Percentiles rank a stretch among this genome's conserved stretches.
These are phyloP conservation scores for Saccharomycopsis sp. DNA, from an alignment of 805 yeast genomes.

Conservation along the genomic window DNA sequence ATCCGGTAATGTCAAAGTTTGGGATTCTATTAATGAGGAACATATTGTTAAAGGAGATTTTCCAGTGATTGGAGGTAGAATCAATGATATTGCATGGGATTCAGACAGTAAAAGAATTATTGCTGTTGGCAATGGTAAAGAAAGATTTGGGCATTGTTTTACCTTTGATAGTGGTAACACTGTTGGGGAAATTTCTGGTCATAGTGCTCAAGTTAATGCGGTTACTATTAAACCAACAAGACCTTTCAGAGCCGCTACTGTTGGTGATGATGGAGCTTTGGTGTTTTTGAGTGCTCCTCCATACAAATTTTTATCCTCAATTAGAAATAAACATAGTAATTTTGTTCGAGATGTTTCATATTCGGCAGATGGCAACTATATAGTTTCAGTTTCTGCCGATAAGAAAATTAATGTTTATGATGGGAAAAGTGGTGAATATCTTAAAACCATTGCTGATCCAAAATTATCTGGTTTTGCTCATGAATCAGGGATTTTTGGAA, in stretches of 20 bases:
- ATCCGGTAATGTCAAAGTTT: conserved; percentile 78
- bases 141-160: conserved; percentile 84
- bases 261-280: conserved; percentile 75
- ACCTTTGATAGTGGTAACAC: conserved; percentile 93
- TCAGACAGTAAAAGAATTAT: conserved; percentile 75
- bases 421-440: conserved; percentile 74
- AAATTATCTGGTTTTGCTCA: conserved; percentile 33
- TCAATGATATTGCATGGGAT: conserved; percentile 87
- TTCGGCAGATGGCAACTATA: conserved; percentile 67
- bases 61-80: conserved; percentile 68
- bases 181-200: conserved; percentile 95
- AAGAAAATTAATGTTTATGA: conserved; percentile 69
- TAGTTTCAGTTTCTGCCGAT: conserved; percentile 81
- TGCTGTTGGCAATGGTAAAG: conserved; percentile 93
- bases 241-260: conserved; percentile 91
- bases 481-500: conserved; percentile 70
- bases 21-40: conserved; percentile 59
- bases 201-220: conserved; percentile 71
- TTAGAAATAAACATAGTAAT: conserved; percentile 65
- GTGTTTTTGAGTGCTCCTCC: conserved; percentile 92
- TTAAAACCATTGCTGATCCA: conserved; percentile 38
- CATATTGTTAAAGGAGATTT: conserved; percentile 68
- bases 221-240: conserved; percentile 77
- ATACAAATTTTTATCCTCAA: conserved; percentile 69
- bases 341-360: conserved; percentile 74